Conservation (phyloP, 768 basidiomycete species). For the Pisolithus orientalis region DNA sequence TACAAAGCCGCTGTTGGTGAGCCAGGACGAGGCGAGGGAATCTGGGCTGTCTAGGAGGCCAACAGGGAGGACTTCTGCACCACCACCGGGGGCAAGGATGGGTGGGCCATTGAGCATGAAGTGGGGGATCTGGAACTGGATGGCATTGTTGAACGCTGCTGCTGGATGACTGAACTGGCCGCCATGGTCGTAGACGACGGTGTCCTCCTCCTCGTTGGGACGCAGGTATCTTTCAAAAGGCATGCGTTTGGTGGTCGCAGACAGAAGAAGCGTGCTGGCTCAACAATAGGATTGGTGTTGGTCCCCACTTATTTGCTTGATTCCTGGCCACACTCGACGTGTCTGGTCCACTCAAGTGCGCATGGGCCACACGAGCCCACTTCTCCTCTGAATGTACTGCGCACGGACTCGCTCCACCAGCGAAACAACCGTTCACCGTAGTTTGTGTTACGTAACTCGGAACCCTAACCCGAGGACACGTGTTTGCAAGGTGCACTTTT, state of each 20-base stretch:
- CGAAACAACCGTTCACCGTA: background rate
- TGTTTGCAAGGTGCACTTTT: constrained; percentile 14
- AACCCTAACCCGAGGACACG: constrained; percentile 27
- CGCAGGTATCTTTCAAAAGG: constrained; percentile 38
- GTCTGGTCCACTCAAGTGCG: no score
- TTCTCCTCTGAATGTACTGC: no score
- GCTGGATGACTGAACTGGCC: constrained; percentile 10
- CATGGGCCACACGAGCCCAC: no score
- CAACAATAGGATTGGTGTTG: no score
- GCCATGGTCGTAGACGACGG: constrained; percentile 1
- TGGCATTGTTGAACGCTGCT: constrained; percentile 12
- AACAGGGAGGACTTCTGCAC: constrained; percentile 64
- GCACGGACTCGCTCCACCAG: no score
- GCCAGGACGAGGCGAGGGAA: constrained; percentile 41
- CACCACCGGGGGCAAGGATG: constrained; percentile 62
- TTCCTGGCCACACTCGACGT: no score
- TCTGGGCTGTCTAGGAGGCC: constrained; percentile 27
- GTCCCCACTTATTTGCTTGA: no score
- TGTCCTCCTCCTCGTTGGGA: constrained; percentile 12
- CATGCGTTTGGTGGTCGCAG: constrained; percentile 19
- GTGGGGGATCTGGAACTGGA: constrained; percentile 58
- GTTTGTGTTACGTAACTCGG: background rate
- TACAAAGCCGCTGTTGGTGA: constrained; percentile 39
- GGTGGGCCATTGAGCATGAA: constrained; percentile 57
- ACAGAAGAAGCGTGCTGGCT: background rate